These are phyloP conservation scores for Lentinula lateritia DNA, from an alignment of 768 basidiomycete species.

Conservation along the genomic window DNA sequence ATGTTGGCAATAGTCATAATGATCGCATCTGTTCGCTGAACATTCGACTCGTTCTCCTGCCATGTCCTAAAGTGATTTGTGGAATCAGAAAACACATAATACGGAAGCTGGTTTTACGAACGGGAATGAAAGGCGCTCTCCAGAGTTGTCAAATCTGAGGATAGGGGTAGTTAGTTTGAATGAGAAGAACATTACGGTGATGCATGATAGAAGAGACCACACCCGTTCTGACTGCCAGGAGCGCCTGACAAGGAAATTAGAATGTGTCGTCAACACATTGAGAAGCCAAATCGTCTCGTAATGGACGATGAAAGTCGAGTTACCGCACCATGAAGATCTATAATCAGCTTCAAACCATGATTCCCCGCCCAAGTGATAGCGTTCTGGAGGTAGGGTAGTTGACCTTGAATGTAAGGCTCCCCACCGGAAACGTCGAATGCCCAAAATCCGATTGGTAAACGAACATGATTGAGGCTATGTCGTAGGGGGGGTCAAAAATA, in stretches of 20 bases:
- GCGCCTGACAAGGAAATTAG: slow-evolving; percentile 33
- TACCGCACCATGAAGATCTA: slow-evolving; percentile 61
- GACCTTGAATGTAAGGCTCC: slow-evolving; percentile 77
- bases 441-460: slow-evolving; percentile 80
- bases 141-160: slow-evolving; percentile 71
- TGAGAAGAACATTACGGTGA: neutral
- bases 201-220: slow-evolving; percentile 13
- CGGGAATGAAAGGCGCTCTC: slow-evolving; percentile 55
- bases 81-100: neutral
- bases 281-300: too few relatives aligned
- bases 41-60: slow-evolving; percentile 62
- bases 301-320: slow-evolving; percentile 13
- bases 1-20: slow-evolving; percentile 56
- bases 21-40: slow-evolving; percentile 60
- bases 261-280: neutral
- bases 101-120: slow-evolving; percentile 16
- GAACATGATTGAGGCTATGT: slow-evolving; percentile 70
- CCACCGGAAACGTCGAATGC: slow-evolving; percentile 75
- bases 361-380: slow-evolving; percentile 67
- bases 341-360: slow-evolving; percentile 71
- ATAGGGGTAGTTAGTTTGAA: neutral
- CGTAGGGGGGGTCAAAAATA: neutral
- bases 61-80: slow-evolving; percentile 37
- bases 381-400: slow-evolving; percentile 60
- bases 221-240: slow-evolving; percentile 85